Evolutionary conservation across 1,139 yeast species (phyloP).

Genomic region (Blastobotrys capitulatus): DNA sequence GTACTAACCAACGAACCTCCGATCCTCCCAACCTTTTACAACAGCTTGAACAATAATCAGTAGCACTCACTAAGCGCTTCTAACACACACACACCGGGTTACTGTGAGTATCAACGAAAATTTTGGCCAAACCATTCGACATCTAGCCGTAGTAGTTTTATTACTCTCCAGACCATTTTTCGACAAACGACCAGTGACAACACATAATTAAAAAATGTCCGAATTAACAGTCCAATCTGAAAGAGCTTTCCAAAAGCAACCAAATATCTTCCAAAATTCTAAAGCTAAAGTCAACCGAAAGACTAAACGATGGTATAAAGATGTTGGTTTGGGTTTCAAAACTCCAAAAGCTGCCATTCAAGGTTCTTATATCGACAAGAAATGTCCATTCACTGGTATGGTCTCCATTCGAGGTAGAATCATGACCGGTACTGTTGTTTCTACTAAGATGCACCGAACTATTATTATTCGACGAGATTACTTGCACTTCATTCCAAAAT

Average conservation of each 20-base stretch:
- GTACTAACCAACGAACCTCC: no score
- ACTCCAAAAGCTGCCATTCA: slow-evolving; percentile 99
- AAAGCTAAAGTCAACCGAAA: slow-evolving; percentile 98
- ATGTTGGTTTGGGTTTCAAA: slow-evolving; percentile 99
- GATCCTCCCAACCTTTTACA: no score
- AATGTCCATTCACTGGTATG: slow-evolving; percentile 98
- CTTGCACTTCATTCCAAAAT: slow-evolving; percentile 99
- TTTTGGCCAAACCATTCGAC: neutral
- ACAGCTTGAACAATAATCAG: no score
- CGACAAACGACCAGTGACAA: slow-evolving; percentile 1
- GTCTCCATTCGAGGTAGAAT: slow-evolving; percentile 99
- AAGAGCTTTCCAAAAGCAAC: slow-evolving; percentile 99
- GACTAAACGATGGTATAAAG: slow-evolving; percentile 99
- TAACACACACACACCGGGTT: neutral
- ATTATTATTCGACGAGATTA: slow-evolving; percentile 99
- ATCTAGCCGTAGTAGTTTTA: neutral
- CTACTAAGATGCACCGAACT: slow-evolving; percentile 99
- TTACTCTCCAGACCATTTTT: neutral
- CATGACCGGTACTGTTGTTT: slow-evolving; percentile 91
- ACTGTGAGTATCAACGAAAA: neutral
- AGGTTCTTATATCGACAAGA: slow-evolving; percentile 99
- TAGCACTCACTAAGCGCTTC: neutral
- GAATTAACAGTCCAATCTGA: slow-evolving; percentile 99
- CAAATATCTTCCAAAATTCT: slow-evolving; percentile 99
- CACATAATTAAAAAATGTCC: slow-evolving; percentile 58